phyloP scores from a whole-genome alignment of 257 asterid genomes.

The Buddleja alternifolia region DNA sequence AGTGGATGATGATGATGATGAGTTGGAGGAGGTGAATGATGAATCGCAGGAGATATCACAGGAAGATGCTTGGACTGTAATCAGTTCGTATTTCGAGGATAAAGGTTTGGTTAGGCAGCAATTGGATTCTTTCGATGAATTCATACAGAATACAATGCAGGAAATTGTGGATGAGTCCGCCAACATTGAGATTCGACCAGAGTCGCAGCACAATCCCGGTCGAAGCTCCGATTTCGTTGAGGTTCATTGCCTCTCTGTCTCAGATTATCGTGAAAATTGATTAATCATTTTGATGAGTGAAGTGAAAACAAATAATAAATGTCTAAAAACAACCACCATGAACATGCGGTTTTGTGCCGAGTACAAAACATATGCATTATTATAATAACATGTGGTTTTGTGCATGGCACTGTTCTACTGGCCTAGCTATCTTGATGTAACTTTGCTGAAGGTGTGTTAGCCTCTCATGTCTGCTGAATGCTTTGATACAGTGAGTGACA shows the following conservation, averaged over 20 bases:
- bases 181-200: constrained; percentile 60
- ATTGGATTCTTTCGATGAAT: constrained; percentile 57
- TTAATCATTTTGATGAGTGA: too few relatives aligned
- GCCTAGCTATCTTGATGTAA: too few relatives aligned
- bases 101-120: constrained; percentile 63
- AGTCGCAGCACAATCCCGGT: constrained; percentile 50
- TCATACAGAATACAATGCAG: constrained; percentile 66
- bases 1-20: constrained; percentile 7
- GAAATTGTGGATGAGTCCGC: constrained; percentile 62
- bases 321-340: too few relatives aligned
- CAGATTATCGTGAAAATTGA: too few relatives aligned
- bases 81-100: constrained; percentile 59
- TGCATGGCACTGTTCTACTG: too few relatives aligned
- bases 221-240: constrained; percentile 50
- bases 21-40: constrained; percentile 34
- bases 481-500: not conserved
- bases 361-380: too few relatives aligned
- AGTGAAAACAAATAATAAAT: too few relatives aligned
- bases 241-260: constrained; percentile 19
- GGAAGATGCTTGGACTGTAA: constrained; percentile 64
- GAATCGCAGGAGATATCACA: constrained; percentile 52
- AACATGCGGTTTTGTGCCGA: too few relatives aligned
- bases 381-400: too few relatives aligned
- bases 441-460: too few relatives aligned
- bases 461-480: too few relatives aligned